Percentiles rank a stretch among this genome's conserved stretches.
Evolutionary conservation across 1,284 basidiomycete genomes (phyloP).

Genomic region (Gomphus bonarii): DNA sequence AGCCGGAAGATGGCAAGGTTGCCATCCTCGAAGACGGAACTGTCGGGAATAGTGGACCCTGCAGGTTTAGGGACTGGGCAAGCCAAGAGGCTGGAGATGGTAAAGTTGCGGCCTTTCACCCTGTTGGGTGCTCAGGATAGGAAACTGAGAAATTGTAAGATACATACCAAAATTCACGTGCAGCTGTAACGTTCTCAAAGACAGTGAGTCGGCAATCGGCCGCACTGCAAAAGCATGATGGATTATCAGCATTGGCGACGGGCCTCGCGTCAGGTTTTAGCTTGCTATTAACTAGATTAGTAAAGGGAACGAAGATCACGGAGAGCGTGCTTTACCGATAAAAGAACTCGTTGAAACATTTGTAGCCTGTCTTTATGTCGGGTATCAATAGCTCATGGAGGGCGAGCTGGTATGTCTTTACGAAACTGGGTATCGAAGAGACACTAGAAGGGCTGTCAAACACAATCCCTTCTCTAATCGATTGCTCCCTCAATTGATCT

Average conservation of each 20-base stretch:
- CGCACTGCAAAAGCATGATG: slow-evolving; percentile 46
- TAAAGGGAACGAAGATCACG: background rate
- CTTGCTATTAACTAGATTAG: slow-evolving; percentile 28
- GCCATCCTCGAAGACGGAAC: slow-evolving; percentile 37
- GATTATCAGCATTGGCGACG: slow-evolving; percentile 47
- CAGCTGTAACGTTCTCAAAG: slow-evolving; percentile 47
- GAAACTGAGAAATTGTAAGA: background rate
- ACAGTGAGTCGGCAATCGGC: slow-evolving; percentile 73
- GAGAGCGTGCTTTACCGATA: slow-evolving; percentile 27
- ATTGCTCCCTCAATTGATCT: slow-evolving; percentile 53
- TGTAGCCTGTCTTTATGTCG: slow-evolving; percentile 45
- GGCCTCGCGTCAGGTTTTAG: slow-evolving; percentile 59
- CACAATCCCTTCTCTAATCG: slow-evolving; percentile 49
- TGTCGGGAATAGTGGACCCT: slow-evolving; percentile 16
- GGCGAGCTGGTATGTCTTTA: slow-evolving; percentile 60
- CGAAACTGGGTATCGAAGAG: slow-evolving; percentile 60
- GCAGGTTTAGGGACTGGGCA: slow-evolving; percentile 2
- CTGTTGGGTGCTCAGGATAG: slow-evolving; percentile 22
- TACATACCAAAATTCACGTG: slow-evolving; percentile 55
- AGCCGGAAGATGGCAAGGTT: slow-evolving; percentile 64
- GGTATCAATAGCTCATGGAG: slow-evolving; percentile 56
- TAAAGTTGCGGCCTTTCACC: slow-evolving; percentile 73
- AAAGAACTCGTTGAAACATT: slow-evolving; percentile 81
- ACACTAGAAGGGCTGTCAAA: slow-evolving; percentile 46
- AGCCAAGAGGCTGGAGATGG: slow-evolving; percentile 48